phyloP scores from a whole-genome alignment of 2,329 filamentous ascomycete genomes.

The Neoascochyta sp. region DNA sequence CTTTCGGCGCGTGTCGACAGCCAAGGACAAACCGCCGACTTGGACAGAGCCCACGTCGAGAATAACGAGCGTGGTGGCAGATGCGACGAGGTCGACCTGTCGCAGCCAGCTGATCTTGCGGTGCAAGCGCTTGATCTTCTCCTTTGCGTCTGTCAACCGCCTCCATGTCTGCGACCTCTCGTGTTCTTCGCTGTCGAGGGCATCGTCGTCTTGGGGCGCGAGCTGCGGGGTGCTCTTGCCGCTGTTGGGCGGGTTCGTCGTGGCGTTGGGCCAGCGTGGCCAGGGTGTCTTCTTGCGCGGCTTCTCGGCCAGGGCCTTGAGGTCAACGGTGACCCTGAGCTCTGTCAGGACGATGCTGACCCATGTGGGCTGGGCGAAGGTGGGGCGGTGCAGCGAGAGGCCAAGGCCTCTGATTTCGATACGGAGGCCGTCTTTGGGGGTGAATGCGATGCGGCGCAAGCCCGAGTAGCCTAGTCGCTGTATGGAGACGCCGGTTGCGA shows the following conservation, averaged over 20 bases:
- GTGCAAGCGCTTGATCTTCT: constrained; percentile 81
- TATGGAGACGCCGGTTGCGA: constrained; percentile 90
- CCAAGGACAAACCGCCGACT: constrained; percentile 76
- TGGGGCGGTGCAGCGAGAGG: constrained; percentile 84
- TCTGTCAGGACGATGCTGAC: constrained; percentile 85
- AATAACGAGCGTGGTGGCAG: constrained; percentile 72
- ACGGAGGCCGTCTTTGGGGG: constrained; percentile 80
- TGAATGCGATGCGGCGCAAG: constrained; percentile 84
- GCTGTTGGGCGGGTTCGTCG: constrained; percentile 17
- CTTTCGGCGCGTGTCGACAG: constrained; percentile 86
- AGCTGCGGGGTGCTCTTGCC: constrained; percentile 19
- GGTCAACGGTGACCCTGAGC: constrained; percentile 76
- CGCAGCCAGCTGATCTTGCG: constrained; percentile 83
- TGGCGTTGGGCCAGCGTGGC: constrained; percentile 32
- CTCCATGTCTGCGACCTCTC: constrained; percentile 60
- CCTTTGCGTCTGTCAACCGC: constrained; percentile 72
- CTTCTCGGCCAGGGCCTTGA: constrained; percentile 56
- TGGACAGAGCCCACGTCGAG: constrained; percentile 80
- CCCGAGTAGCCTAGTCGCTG: constrained; percentile 93
- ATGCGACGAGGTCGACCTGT: constrained; percentile 82
- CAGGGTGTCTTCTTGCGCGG: constrained; percentile 30
- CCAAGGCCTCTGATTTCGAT: constrained; percentile 88
- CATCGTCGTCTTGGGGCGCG: constrained; percentile 21
- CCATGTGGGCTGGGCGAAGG: constrained; percentile 96
- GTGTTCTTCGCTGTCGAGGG: constrained; percentile 53